These are phyloP conservation scores for Backusella psychrophila DNA, from an alignment of 192 early-diverging fungal species.

Conservation along the genomic window DNA sequence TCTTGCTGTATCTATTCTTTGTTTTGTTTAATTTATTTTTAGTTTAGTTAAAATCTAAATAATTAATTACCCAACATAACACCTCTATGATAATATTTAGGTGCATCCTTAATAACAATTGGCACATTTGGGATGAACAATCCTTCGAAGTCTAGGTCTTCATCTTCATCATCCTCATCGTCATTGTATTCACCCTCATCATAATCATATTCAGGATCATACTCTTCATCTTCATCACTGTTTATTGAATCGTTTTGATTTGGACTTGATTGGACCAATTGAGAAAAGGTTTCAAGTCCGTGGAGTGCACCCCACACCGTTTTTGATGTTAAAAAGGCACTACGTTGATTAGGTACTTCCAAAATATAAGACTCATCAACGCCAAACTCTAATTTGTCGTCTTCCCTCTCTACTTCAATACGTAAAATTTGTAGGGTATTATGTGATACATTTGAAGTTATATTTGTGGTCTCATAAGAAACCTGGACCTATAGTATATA, in stretches of 20 bases:
- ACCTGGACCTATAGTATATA: constrained; percentile 15
- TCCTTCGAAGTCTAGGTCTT: neutral
- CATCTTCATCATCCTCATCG: constrained; percentile 8
- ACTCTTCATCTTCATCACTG: neutral
- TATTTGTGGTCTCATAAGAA: neutral
- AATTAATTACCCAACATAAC: constrained; percentile 44
- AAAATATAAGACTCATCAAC: constrained; percentile 75
- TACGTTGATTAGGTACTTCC: constrained; percentile 46
- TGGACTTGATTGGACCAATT: constrained; percentile 49
- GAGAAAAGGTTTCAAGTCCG: constrained; percentile 71
- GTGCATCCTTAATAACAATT: constrained; percentile 58
- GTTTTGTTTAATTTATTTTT: neutral
- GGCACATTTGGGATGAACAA: constrained; percentile 46
- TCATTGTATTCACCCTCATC: neutral
- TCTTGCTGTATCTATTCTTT: constrained; percentile 57
- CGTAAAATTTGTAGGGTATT: constrained; percentile 23
- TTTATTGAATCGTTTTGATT: neutral
- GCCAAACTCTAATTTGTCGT: constrained; percentile 49
- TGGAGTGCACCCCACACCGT: constrained; percentile 68
- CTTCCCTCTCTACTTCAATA: constrained; percentile 44
- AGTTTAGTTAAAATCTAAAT: constrained; percentile 2
- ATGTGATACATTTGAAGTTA: neutral
- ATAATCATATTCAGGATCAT: neutral
- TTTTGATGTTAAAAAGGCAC: constrained; percentile 55
- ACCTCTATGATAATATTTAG: constrained; percentile 65